These are phyloP conservation scores for Tolypocladium capitatum DNA, from an alignment of 2,329 filamentous ascomycete species.

Conservation along the genomic window DNA sequence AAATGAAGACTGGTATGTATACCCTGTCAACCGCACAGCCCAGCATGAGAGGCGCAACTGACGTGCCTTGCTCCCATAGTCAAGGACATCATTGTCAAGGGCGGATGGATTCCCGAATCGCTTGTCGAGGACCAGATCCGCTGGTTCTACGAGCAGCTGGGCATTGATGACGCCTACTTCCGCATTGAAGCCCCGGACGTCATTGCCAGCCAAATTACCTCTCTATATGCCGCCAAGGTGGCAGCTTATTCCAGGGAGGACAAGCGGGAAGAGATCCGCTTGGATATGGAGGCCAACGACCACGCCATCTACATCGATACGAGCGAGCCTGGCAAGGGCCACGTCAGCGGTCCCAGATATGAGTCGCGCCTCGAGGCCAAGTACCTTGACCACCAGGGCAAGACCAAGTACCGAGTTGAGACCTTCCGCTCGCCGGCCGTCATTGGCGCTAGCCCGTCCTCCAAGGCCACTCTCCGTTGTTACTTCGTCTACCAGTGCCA, in stretches of 20 bases:
- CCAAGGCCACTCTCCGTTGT: constrained; percentile 78
- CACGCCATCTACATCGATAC: constrained; percentile 99
- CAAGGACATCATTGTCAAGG: constrained; percentile 63
- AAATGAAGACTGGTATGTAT: constrained; percentile 65
- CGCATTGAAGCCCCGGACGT: constrained; percentile 75
- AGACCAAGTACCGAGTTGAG: constrained; percentile 78
- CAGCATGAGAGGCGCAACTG: not conserved
- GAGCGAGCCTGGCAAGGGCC: constrained; percentile 72
- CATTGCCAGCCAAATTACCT: constrained; percentile 89
- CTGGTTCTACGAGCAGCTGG: constrained; percentile 97
- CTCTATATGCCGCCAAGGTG: constrained; percentile 91
- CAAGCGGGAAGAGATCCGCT: constrained; percentile 82
- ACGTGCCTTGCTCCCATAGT: constrained; percentile 34
- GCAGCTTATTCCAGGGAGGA: constrained; percentile 87
- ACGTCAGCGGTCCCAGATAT: constrained; percentile 71
- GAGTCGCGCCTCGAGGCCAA: constrained; percentile 90
- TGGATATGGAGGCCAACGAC: constrained; percentile 89
- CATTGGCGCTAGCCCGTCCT: constrained; percentile 52
- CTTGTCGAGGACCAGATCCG: constrained; percentile 75
- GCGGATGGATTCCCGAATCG: constrained; percentile 73
- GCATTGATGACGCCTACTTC: constrained; percentile 98
- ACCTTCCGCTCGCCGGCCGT: constrained; percentile 87
- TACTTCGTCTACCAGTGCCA: constrained; percentile 98
- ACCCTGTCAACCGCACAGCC: not conserved
- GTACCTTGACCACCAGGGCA: constrained; percentile 72